These are phyloP conservation scores for Hypoxylon lienhwacheense DNA, from an alignment of 495 filamentous ascomycete genomes.

Conservation along the genomic window DNA sequence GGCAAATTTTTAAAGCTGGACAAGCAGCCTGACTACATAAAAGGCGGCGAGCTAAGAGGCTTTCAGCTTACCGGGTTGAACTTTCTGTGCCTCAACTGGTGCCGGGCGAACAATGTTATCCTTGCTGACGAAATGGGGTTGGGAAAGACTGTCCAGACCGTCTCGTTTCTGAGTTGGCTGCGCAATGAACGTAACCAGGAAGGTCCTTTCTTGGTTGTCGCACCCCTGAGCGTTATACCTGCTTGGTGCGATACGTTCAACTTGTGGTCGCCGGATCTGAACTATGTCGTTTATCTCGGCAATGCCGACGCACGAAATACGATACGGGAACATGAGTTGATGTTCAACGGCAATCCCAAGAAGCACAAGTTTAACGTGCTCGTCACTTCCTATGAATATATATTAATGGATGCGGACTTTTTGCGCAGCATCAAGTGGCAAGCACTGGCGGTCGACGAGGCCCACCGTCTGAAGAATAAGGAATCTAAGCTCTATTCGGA, in stretches of 20 bases:
- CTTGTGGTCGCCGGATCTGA: constrained; percentile 91
- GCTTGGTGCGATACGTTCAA: constrained; percentile 99
- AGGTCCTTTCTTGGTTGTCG: constrained; percentile 93
- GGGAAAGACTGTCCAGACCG: constrained; percentile 97
- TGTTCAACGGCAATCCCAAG: constrained; percentile 77
- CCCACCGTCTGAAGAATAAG: constrained; percentile 93
- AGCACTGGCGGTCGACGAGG: constrained; percentile 93
- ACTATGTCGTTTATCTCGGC: constrained; percentile 96
- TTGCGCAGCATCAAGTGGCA: constrained; percentile 93
- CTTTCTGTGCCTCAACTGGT: constrained; percentile 94
- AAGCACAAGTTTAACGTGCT: constrained; percentile 93
- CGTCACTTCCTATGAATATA: constrained; percentile 95
- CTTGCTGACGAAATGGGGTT: constrained; percentile 98
- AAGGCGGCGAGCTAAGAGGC: constrained; percentile 81
- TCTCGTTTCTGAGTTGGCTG: constrained; percentile 96
- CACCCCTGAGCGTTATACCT: constrained; percentile 92
- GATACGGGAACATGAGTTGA: constrained; percentile 84
- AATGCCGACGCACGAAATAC: constrained; percentile 77
- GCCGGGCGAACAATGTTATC: constrained; percentile 86
- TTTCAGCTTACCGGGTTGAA: constrained; percentile 95
- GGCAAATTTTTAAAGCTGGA: constrained; percentile 69
- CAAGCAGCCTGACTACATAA: constrained; percentile 81
- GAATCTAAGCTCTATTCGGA: constrained; percentile 89
- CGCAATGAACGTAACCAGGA: constrained; percentile 88
- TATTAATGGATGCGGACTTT: constrained; percentile 75